Base-by-base conservation (phyloP, 2,329 filamentous ascomycete genomes). In the Calonectria hongkongensis region DNA sequence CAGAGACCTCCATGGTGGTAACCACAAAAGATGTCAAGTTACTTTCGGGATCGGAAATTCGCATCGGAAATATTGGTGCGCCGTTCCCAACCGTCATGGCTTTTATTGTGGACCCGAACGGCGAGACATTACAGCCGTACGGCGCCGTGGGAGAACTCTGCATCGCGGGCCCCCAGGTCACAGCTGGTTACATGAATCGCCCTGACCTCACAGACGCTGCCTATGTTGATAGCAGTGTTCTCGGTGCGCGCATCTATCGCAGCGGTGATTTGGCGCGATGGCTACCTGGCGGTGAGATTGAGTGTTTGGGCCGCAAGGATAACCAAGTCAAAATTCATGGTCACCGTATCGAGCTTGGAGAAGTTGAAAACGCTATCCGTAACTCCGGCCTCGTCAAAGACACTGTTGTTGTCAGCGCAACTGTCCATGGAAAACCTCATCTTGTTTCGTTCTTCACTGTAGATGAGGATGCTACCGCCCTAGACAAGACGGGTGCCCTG, bases 271-370 rank as follows among this genome's bases (percentile, higher is more conserved):
- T 74, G 39, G 74, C 63, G 9, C 51, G 72, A 64, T 79, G 75
- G 76, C 33, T 77, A 1, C 71, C 76, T 2, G 50, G 47, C 13
- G 77, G 77, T 2, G 70, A 74, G 30, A 74, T 75, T 0, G 56
- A 75, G 47, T 72, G 65, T 30, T 67, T 79, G 13, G 77, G 80
- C 9, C 75, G 79, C 1, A 78, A 78, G 25, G 79, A 82, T 27
- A 69, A 75, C 10, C 78, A 81, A 36, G 75, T 81, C 69, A 82
- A 82, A 71, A 71, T 82, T 18, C 73, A 74, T 10, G 78, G 81
- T 2, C 78, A 81, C 18, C 76, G 79, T 4, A 72, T 81, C 7
- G 81, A 82, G 70, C 74, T 79, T 2, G 78, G 71, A 18, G 81
- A 82, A 18, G 71, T 82, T n/a, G 78, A 82, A 58, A 63, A 73